Percentiles rank a stretch among this genome's conserved stretches.
phyloP scores from a whole-genome alignment of 1,139 yeast genomes.

The Geotrichum cucujoidarum region DNA sequence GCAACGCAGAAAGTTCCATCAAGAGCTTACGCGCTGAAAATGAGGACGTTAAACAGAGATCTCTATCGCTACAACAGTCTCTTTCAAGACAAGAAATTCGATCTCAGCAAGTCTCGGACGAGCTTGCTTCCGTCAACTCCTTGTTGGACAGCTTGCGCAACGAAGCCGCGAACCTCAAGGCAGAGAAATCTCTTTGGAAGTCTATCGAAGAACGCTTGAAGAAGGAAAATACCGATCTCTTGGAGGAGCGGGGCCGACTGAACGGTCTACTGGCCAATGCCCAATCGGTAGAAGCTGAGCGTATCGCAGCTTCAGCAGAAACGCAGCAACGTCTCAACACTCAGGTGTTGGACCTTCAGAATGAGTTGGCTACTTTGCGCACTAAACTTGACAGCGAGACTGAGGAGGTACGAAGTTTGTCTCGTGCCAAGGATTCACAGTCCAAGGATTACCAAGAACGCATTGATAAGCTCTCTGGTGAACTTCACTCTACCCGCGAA shows the following conservation, averaged over 20 bases:
- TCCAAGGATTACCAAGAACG: slow-evolving; percentile 56
- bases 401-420: slow-evolving; percentile 28
- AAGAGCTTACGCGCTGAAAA: slow-evolving; percentile 44
- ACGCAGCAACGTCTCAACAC: slow-evolving; percentile 47
- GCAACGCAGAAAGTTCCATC: slow-evolving; percentile 36
- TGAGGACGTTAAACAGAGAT: slow-evolving; percentile 41
- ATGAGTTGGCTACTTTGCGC: slow-evolving; percentile 43
- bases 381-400: slow-evolving; percentile 49
- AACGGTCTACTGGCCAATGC: slow-evolving; percentile 57
- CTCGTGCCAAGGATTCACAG: slow-evolving; percentile 30
- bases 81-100: slow-evolving; percentile 51
- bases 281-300: slow-evolving; percentile 53
- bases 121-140: slow-evolving; percentile 45
- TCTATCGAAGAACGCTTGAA: slow-evolving; percentile 50
- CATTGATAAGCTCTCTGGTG: slow-evolving; percentile 53
- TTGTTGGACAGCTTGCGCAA: slow-evolving; percentile 37
- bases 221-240: slow-evolving; percentile 50
- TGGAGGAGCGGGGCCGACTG: slow-evolving; percentile 56
- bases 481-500: slow-evolving; percentile 42
- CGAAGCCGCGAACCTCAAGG: slow-evolving; percentile 47
- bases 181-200: slow-evolving; percentile 52
- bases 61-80: slow-evolving; percentile 50
- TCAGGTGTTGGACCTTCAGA: slow-evolving; percentile 52
- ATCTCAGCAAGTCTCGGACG: slow-evolving; percentile 54
- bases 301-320: slow-evolving; percentile 52